Evolutionary conservation across 768 basidiomycete genomes (phyloP).

Genomic region (Tylopilus cervinicoccineus): DNA sequence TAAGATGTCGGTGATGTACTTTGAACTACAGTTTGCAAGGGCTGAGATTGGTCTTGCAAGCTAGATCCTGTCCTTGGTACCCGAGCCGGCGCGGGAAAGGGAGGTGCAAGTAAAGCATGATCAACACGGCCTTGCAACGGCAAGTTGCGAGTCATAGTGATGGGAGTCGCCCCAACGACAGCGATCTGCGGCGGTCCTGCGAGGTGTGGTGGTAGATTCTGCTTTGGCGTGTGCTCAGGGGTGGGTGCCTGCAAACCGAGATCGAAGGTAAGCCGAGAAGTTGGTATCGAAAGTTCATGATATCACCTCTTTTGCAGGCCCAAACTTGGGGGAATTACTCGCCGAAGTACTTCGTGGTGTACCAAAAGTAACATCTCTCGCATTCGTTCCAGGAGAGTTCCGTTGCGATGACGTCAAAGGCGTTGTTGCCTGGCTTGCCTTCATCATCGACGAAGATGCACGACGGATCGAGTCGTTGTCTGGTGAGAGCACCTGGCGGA

Average conservation of each 20-base stretch:
- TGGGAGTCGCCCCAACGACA: constrained; percentile 29
- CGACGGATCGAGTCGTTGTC: constrained; percentile 24
- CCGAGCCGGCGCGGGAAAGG: constrained; percentile 26
- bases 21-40: constrained; percentile 12
- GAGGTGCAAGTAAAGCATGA: constrained; percentile 22
- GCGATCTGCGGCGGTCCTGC: constrained; percentile 28
- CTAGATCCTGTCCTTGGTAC: constrained; percentile 21
- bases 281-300: not conserved
- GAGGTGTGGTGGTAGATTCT: constrained; percentile 10
- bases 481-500: constrained; percentile 32
- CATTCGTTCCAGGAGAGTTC: constrained; percentile 17
- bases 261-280: constrained; percentile 10
- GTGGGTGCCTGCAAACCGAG: constrained; percentile 14
- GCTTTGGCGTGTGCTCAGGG: constrained; percentile 15
- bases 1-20: constrained; percentile 8
- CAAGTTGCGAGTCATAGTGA: constrained; percentile 16
- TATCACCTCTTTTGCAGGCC: constrained; percentile 25
- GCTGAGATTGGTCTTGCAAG: constrained; percentile 19
- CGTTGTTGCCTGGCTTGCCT: constrained; percentile 19
- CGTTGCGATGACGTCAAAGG: constrained; percentile 24
- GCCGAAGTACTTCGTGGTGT: constrained; percentile 21
- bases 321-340: constrained; percentile 22
- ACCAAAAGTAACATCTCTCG: constrained; percentile 16
- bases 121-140: constrained; percentile 23
- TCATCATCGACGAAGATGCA: constrained; percentile 26